A percentile compares a stretch with the other conserved stretches of the same genome.
Conservation (phyloP, 352 stramenopile genomes). For the Phytopythium oedochilum region DNA sequence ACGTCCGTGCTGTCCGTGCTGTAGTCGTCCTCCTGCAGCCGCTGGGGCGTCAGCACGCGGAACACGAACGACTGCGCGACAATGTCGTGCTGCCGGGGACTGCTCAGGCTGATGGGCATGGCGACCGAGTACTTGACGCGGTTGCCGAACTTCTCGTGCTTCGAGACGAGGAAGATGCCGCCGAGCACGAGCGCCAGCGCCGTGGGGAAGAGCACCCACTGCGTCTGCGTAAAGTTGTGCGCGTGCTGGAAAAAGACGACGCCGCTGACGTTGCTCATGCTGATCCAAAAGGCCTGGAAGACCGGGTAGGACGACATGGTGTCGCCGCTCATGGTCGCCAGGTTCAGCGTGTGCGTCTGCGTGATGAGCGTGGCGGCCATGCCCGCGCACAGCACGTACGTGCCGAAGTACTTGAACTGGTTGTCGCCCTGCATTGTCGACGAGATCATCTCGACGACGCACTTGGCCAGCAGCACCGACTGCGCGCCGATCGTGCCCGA, state of each 20-base stretch:
- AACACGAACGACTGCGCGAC: slow-evolving; percentile 88
- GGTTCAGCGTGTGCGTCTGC: slow-evolving; percentile 83
- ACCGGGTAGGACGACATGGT: slow-evolving; percentile 85
- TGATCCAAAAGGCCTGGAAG: slow-evolving; percentile 89
- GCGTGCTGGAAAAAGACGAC: slow-evolving; percentile 88
- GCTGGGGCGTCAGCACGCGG: slow-evolving; percentile 77
- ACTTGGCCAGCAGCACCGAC: slow-evolving; percentile 83
- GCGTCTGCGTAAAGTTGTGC: slow-evolving; percentile 70
- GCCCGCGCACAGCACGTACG: slow-evolving; percentile 69
- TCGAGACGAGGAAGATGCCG: slow-evolving; percentile 78
- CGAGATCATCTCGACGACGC: slow-evolving; percentile 81
- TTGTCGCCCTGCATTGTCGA: slow-evolving; percentile 79
- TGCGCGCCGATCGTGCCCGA: slow-evolving; percentile 79
- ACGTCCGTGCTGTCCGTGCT: slow-evolving; percentile 31
- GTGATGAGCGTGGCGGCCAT: slow-evolving; percentile 76
- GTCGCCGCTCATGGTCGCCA: slow-evolving; percentile 82
- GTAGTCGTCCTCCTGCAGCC: slow-evolving; percentile 58
- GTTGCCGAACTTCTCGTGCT: slow-evolving; percentile 88
- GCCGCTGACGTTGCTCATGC: slow-evolving; percentile 83
- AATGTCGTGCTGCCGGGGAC: slow-evolving; percentile 79
- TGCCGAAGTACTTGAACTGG: slow-evolving; percentile 83
- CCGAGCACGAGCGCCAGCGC: slow-evolving; percentile 68
- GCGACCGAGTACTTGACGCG: slow-evolving; percentile 87
- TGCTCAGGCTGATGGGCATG: slow-evolving; percentile 86
- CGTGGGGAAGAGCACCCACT: slow-evolving; percentile 81